Evolutionary conservation across 768 basidiomycete genomes (phyloP), one percentile per base, ranked within the genome.

Genomic region (Gloeostereum incarnatum): DNA sequence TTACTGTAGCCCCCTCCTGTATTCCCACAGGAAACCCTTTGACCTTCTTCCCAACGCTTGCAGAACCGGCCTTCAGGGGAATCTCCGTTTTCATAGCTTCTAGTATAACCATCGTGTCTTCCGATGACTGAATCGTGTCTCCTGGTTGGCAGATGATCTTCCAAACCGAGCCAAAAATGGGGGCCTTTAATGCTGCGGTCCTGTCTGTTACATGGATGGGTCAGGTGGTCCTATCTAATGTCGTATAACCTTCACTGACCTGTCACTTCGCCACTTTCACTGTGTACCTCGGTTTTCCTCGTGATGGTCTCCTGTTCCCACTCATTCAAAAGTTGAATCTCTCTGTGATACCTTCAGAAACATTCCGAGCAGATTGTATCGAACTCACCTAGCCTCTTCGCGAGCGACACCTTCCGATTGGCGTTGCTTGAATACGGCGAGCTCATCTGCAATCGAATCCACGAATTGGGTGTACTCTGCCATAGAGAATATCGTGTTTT

Each of bases 51-150:
- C 74, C 74, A 1, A 74, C 49, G 36, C 65, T 63, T 6, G 55
- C 57, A 13, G 67, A 61, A 0, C 69, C 66, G 0, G 71, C 69
- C 35, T 52, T 52, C 11, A 81, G 49, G 10, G 64, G 59, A 31
- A 80, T 68, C 47, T 77, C 75, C 0, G 71, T 76, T 55, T 82
- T 81, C 79, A 80, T 81, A 1, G 78, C 74, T 52, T 78, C 75
- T 9, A 81, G 60, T 14, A 75, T 61, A 22, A 73, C 34, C 25
- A 78, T 47, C 3, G 69, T 59, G 3, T 68, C 57, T 9, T 68
- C 63, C 2, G 58, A 56, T 1, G 66, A 57, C 3, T 50, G 34
- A 30, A 79, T 60, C 0, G 51, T 45, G 37, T 74, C 63, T 9
- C 70, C 71, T 4, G 60, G 50, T 1, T 50, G 46, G 30, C 65